Evolutionary conservation across 192 early-diverging fungal species (phyloP).

Genomic region (Ambispora gerdemannii): DNA sequence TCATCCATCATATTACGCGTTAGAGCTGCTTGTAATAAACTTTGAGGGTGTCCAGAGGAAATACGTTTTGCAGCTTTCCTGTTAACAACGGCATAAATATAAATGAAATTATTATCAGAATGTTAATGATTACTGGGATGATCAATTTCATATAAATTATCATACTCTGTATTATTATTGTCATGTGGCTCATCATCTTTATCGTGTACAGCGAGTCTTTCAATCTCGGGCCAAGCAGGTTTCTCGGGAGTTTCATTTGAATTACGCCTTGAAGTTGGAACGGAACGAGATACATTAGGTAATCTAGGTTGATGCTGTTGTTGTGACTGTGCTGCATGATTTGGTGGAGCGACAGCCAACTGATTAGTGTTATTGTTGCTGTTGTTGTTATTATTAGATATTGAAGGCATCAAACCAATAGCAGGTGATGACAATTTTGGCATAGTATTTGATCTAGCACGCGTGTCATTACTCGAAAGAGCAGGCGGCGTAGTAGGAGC

Average conservation of each 20-base stretch:
- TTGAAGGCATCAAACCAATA: conserved; percentile 15
- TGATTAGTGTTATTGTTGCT: neutral
- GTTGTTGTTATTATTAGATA: neutral
- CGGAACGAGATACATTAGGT: conserved; percentile 45
- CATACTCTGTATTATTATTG: conserved; percentile 34
- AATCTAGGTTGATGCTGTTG: neutral
- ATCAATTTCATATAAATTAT: conserved; percentile 5
- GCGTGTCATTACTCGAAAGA: conserved; percentile 24
- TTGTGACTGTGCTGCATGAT: neutral
- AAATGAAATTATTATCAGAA: conserved; percentile 6
- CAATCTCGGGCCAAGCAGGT: conserved; percentile 37
- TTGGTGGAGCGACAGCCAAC: no score
- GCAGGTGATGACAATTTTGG: conserved; percentile 34
- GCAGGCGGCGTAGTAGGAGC: conserved; percentile 22
- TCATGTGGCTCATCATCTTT: conserved; percentile 36
- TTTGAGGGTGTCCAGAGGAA: neutral
- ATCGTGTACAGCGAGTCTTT: conserved; percentile 36
- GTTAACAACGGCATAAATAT: neutral
- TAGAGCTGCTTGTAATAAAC: conserved; percentile 11
- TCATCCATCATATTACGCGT: conserved; percentile 9
- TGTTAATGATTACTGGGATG: no score
- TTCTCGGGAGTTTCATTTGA: conserved; percentile 55
- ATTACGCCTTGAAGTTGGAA: conserved; percentile 69
- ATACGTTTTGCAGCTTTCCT: neutral
- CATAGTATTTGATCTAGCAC: conserved; percentile 32